These are phyloP conservation scores for Cryphonectria carpinicola DNA, from an alignment of 2,329 filamentous ascomycete genomes.

Conservation along the genomic window DNA sequence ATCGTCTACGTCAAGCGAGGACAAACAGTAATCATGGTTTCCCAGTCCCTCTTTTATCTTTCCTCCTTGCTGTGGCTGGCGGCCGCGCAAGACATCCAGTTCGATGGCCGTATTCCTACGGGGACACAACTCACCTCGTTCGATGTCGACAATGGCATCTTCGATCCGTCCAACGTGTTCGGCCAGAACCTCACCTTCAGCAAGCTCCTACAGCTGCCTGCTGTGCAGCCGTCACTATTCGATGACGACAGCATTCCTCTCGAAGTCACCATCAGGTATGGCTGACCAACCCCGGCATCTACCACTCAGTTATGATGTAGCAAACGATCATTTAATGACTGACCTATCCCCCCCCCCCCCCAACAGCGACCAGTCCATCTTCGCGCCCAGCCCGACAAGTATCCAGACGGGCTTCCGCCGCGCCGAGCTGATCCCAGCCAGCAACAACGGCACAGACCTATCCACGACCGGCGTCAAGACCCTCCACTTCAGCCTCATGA, in stretches of 20 bases:
- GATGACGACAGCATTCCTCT: slow-evolving; percentile 50
- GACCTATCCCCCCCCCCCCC: background rate
- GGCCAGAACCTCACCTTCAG: slow-evolving; percentile 57
- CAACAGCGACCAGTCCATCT: slow-evolving; percentile 58
- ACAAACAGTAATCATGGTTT: slow-evolving; percentile 16
- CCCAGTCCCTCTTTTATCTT: slow-evolving; percentile 18
- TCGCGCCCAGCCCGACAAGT: slow-evolving; percentile 52
- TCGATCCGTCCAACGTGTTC: slow-evolving; percentile 56
- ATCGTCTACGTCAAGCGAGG: background rate
- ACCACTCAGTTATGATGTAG: background rate
- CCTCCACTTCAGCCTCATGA: slow-evolving; percentile 62
- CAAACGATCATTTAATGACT: background rate
- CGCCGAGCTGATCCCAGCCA: slow-evolving; percentile 57
- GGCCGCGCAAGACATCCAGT: slow-evolving; percentile 39
- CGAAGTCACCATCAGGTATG: slow-evolving; percentile 56
- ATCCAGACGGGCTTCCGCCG: slow-evolving; percentile 64
- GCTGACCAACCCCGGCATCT: too few relatives aligned
- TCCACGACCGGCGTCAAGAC: slow-evolving; percentile 61
- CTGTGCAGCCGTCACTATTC: slow-evolving; percentile 47
- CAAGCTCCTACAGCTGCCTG: slow-evolving; percentile 53
- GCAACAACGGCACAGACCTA: slow-evolving; percentile 55
- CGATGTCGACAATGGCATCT: slow-evolving; percentile 47
- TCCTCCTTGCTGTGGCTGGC: slow-evolving; percentile 24
- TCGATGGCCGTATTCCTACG: slow-evolving; percentile 51
- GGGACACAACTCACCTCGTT: slow-evolving; percentile 45